These are phyloP conservation scores for Penicillium sp. DNA, from an alignment of 2,329 filamentous ascomycete genomes.

Conservation along the genomic window DNA sequence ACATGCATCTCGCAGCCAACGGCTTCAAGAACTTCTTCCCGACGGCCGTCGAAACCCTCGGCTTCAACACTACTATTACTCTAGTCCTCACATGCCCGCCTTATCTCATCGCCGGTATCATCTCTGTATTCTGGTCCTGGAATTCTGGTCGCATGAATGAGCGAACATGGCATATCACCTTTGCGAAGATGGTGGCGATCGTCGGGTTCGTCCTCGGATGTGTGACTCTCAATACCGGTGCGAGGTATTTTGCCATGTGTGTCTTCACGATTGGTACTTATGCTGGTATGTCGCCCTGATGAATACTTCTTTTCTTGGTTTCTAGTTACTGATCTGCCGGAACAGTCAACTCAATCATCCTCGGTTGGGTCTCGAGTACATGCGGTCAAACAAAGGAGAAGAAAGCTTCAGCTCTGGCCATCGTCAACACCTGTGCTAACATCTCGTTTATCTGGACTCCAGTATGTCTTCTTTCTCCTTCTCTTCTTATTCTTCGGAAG, in stretches of 20 bases:
- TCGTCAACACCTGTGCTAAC: slow-evolving; percentile 46
- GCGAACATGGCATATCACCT: slow-evolving; percentile 36
- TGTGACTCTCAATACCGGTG: slow-evolving; percentile 31
- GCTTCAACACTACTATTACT: slow-evolving; percentile 50
- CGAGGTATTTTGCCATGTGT: slow-evolving; percentile 36
- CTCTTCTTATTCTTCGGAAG: slow-evolving; percentile 4
- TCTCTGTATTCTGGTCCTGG: slow-evolving; percentile 53
- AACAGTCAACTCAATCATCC: slow-evolving; percentile 41
- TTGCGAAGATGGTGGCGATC: slow-evolving; percentile 27
- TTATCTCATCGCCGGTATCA: slow-evolving; percentile 52
- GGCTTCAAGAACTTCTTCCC: slow-evolving; percentile 51
- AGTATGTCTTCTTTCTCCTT: slow-evolving; percentile 2
- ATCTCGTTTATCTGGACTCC: slow-evolving; percentile 41
- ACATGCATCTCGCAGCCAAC: slow-evolving; percentile 49
- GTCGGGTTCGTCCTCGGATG: slow-evolving; percentile 34
- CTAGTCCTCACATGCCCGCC: slow-evolving; percentile 52
- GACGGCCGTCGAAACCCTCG: slow-evolving; percentile 49
- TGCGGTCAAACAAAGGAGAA: slow-evolving; percentile 48
- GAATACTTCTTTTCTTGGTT: background rate
- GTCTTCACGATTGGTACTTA: slow-evolving; percentile 36
- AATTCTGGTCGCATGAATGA: slow-evolving; percentile 50
- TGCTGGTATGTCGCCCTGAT: slow-evolving; percentile 17
- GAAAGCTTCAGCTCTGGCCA: slow-evolving; percentile 44
- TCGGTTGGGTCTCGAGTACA: slow-evolving; percentile 47
- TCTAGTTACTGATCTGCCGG: slow-evolving; percentile 12